These are phyloP conservation scores for Paramecium primaurelia DNA, from an alignment of 73 alveolate genomes.

Conservation along the genomic window DNA sequence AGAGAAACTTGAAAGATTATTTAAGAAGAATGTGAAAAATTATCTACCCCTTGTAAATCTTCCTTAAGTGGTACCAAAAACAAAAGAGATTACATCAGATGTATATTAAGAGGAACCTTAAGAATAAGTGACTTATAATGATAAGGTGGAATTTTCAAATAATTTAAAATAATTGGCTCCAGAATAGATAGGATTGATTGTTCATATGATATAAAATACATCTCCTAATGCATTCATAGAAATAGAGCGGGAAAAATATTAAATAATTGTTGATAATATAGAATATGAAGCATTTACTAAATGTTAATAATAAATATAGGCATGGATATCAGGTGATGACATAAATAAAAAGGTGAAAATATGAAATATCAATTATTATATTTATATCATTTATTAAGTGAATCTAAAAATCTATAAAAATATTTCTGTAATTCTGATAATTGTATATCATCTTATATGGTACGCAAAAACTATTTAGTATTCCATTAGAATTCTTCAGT, in stretches of 20 bases:
- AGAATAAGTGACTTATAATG: neutral
- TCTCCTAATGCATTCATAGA: neutral
- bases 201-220: constrained; percentile 24
- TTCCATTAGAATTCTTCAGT: constrained; percentile 20
- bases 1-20: neutral
- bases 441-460: neutral
- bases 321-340: constrained; percentile 1
- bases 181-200: neutral
- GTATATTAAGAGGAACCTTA: neutral
- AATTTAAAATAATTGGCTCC: constrained; percentile 16
- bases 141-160: constrained; percentile 12
- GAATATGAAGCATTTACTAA: neutral
- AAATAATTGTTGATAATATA: constrained; percentile 17
- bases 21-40: constrained; percentile 9
- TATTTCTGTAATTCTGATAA: neutral
- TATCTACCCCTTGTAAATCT: neutral
- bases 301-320: neutral
- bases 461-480: neutral
- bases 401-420: neutral
- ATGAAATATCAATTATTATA: constrained; percentile 1
- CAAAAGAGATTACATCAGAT: neutral
- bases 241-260: constrained; percentile 2
- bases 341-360: neutral
- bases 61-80: constrained; percentile 3
- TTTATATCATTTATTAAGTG: neutral